Conservation (phyloP, 202 grass and related monocot genomes). For the Cymbopogon flexuosus region DNA sequence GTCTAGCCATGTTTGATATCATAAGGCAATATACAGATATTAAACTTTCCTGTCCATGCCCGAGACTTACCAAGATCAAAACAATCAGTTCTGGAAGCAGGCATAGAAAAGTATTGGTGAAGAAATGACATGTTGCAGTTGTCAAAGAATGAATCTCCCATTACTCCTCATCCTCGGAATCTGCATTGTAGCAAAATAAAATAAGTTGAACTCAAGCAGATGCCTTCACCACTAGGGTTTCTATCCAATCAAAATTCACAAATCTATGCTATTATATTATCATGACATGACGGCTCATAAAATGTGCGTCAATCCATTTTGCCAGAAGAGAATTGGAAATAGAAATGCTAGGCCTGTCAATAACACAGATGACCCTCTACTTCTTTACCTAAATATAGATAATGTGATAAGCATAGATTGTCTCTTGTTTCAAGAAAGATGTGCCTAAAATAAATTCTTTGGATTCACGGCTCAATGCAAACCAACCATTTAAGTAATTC, state of each 20-base stretch:
- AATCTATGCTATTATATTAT: neutral
- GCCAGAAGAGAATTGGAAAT: slow-evolving; percentile 5
- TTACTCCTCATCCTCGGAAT: slow-evolving; percentile 76
- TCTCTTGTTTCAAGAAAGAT: slow-evolving; percentile 27
- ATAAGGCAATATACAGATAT: slow-evolving; percentile 41
- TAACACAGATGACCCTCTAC: slow-evolving; percentile 2
- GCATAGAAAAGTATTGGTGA: slow-evolving; percentile 35
- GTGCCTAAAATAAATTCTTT: neutral
- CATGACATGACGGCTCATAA: neutral
- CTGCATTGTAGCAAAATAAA: slow-evolving; percentile 41
- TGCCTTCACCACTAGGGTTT: slow-evolving; percentile 9
- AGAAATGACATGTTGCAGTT: slow-evolving; percentile 26
- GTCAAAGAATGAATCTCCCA: slow-evolving; percentile 43
- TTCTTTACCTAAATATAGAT: neutral
- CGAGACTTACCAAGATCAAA: slow-evolving; percentile 32
- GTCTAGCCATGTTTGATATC: slow-evolving; percentile 35
- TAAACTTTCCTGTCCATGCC: slow-evolving; percentile 35
- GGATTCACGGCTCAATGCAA: slow-evolving; percentile 3
- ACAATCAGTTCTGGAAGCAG: slow-evolving; percentile 31
- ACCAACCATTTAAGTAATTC: slow-evolving; percentile 1
- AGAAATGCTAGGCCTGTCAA: neutral
- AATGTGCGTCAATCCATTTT: slow-evolving; percentile 10
- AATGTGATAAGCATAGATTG: neutral
- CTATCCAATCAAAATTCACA: neutral
- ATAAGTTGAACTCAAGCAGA: slow-evolving; percentile 6